Evolutionary conservation across 768 basidiomycete genomes (phyloP).

Genomic region (Tulasnella sp.): DNA sequence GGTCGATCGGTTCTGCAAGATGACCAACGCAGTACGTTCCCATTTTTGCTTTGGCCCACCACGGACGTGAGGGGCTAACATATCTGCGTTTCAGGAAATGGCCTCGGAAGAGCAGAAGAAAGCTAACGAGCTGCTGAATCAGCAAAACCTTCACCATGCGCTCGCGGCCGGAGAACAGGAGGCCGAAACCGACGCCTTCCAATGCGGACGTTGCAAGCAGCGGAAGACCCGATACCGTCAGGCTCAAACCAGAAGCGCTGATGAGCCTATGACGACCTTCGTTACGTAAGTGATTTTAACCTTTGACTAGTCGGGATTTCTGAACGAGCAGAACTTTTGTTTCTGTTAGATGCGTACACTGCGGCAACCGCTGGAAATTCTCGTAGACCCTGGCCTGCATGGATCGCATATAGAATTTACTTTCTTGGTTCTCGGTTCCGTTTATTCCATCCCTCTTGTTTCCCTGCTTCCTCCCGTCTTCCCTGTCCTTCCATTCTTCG

Average conservation of each 20-base stretch:
- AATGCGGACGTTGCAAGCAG: constrained; percentile 93
- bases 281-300: neutral
- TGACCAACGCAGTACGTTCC: constrained; percentile 69
- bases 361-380: no score
- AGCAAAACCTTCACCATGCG: constrained; percentile 85
- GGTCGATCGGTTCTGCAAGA: constrained; percentile 64
- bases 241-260: constrained; percentile 94
- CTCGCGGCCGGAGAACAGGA: constrained; percentile 84
- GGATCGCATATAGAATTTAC: no score
- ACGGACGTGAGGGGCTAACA: neutral
- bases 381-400: no score
- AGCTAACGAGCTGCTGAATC: constrained; percentile 73
- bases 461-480: no score
- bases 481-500: no score
- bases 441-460: no score
- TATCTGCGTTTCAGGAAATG: constrained; percentile 67
- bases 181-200: constrained; percentile 97
- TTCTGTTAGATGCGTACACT: no score
- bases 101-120: constrained; percentile 88
- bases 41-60: neutral
- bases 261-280: constrained; percentile 86
- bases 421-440: no score
- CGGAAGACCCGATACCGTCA: constrained; percentile 89
- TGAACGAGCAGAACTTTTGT: no score
- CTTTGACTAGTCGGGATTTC: no score